A percentile compares a stretch with the other conserved stretches of the same genome.
Conservation (phyloP, 176 grass and related monocot genomes). For the Hsuehochloa calcarea region DNA sequence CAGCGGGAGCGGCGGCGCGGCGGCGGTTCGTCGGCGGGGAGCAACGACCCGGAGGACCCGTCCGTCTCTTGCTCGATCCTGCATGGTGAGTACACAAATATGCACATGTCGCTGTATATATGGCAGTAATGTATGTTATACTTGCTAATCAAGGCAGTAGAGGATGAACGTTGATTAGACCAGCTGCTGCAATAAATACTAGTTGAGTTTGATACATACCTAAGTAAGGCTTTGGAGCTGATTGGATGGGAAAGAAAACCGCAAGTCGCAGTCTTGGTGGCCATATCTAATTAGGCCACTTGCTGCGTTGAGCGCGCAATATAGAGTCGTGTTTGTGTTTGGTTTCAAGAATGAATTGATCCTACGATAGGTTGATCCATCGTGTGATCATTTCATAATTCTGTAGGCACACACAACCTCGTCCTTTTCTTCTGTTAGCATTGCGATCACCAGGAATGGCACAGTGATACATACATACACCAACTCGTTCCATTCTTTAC, state of each 20-base stretch:
- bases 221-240: background rate
- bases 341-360: background rate
- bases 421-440: background rate
- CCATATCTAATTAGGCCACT: constrained; percentile 10
- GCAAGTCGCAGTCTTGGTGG: background rate
- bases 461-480: background rate
- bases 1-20: constrained; percentile 17
- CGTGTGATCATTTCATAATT: background rate
- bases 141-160: background rate
- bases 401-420: background rate
- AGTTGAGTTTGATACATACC: background rate
- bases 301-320: background rate
- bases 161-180: background rate
- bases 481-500: background rate
- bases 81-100: constrained; percentile 47
- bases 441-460: background rate
- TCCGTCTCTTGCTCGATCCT: constrained; percentile 79
- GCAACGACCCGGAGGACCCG: constrained; percentile 55
- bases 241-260: background rate
- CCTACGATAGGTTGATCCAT: background rate
- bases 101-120: background rate
- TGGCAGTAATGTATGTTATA: background rate
- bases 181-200: background rate
- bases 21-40: background rate
- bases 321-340: background rate